Percentiles rank a stretch among this genome's conserved stretches.
Evolutionary conservation across 768 basidiomycete species (phyloP).

Genomic region (Kwoniella botswanensis): DNA sequence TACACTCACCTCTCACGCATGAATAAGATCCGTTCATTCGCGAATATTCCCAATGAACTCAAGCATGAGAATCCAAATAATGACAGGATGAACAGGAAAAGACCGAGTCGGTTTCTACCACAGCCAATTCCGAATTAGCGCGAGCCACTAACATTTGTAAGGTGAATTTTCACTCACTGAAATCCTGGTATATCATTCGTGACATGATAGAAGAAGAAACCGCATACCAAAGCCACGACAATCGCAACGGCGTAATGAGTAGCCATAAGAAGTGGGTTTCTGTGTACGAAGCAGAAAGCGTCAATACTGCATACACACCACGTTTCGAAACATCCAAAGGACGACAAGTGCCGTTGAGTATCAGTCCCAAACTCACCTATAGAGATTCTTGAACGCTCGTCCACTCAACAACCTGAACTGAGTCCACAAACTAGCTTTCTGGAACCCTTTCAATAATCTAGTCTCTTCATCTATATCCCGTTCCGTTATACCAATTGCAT

Average conservation of each 20-base stretch:
- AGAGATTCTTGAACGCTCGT: constrained; percentile 96
- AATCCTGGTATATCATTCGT: constrained; percentile 95
- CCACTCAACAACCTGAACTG: constrained; percentile 96
- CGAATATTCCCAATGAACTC: constrained; percentile 89
- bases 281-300: constrained; percentile 15
- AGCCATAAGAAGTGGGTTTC: constrained; percentile 83
- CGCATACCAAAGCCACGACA: constrained; percentile 84
- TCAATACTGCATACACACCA: neutral
- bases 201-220: constrained; percentile 88
- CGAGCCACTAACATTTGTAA: neutral
- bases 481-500: constrained; percentile 59
- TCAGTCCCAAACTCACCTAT: constrained; percentile 62
- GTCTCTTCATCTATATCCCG: constrained; percentile 71
- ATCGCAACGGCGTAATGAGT: constrained; percentile 89
- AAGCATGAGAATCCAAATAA: constrained; percentile 96
- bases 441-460: constrained; percentile 59
- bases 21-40: constrained; percentile 92
- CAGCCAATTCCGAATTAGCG: neutral
- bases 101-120: constrained; percentile 64
- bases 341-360: neutral
- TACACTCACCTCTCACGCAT: constrained; percentile 87
- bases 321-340: neutral
- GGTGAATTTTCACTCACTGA: constrained; percentile 75
- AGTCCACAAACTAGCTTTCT: constrained; percentile 81
- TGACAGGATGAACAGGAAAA: constrained; percentile 97